These are phyloP conservation scores for Haematococcus lacustris DNA, from an alignment of 139 green algal genomes.

Conservation along the genomic window DNA sequence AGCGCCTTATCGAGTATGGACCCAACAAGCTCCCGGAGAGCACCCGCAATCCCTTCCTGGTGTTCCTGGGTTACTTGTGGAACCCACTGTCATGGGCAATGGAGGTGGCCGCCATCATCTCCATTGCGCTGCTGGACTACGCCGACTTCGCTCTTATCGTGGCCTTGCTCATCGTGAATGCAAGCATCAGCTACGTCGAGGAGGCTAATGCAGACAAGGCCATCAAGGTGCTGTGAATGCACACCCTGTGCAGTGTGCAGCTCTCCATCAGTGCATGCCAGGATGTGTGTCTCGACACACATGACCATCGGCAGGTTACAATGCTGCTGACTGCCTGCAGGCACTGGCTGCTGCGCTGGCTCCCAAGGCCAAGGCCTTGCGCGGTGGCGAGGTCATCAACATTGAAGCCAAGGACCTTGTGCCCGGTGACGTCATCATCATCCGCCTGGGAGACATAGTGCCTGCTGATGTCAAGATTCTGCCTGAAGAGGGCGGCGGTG, in stretches of 20 bases:
- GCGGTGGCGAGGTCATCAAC: conserved; percentile 44
- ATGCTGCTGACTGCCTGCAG: conserved; percentile 9
- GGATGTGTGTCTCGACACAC: too few relatives aligned
- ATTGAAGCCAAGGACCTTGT: conserved; percentile 62
- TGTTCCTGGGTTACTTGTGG: conserved; percentile 71
- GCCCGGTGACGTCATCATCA: conserved; percentile 71
- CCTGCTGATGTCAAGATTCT: conserved; percentile 84
- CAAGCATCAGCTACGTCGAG: conserved; percentile 70
- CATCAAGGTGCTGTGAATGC: conserved; percentile 59
- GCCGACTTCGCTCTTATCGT: conserved; percentile 71
- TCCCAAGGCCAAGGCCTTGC: conserved; percentile 55
- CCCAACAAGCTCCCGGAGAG: conserved; percentile 75
- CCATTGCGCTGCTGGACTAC: conserved; percentile 74
- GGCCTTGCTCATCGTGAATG: conserved; percentile 64
- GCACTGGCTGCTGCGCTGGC: conserved; percentile 68
- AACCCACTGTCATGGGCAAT: conserved; percentile 55
- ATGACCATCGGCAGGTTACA: too few relatives aligned
- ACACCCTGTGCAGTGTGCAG: too few relatives aligned
- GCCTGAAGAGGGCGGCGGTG: conserved; percentile 26
- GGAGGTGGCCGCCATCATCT: conserved; percentile 63
- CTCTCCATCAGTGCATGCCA: too few relatives aligned
- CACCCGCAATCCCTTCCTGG: conserved; percentile 49
- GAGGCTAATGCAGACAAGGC: conserved; percentile 72
- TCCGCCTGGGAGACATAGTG: conserved; percentile 75
- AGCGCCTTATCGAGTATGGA: conserved; percentile 61